phyloP scores from a whole-genome alignment of 1,284 basidiomycete genomes.

The Dichomitus squalens region DNA sequence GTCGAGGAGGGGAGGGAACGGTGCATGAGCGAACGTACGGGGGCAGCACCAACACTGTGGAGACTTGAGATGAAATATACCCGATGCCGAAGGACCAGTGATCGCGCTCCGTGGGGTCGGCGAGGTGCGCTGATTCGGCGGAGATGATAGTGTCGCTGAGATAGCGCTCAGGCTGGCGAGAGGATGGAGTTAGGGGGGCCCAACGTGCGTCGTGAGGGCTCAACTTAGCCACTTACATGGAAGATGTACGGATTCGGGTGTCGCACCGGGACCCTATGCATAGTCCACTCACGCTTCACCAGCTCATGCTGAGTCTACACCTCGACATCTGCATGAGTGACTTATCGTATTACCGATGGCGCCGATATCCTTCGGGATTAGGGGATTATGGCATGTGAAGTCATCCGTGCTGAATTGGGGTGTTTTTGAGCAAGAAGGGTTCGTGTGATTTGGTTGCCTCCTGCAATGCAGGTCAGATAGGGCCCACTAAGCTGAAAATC shows the following conservation, averaged over 20 bases:
- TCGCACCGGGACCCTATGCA: background rate
- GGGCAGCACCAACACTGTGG: no score
- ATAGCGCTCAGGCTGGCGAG: conserved; percentile 26
- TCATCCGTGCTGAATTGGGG: background rate
- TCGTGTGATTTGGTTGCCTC: background rate
- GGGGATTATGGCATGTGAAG: background rate
- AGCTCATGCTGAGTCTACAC: no score
- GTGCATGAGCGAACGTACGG: no score
- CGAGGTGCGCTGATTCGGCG: conserved; percentile 22
- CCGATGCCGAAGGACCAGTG: no score
- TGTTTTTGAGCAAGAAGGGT: background rate
- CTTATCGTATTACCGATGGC: background rate
- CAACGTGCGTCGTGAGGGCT: no score
- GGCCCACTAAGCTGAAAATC: background rate
- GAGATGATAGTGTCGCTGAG: conserved; percentile 18
- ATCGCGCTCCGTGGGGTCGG: conserved; percentile 23
- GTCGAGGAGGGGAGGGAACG: no score
- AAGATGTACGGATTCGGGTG: background rate
- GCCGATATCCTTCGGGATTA: background rate
- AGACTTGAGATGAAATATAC: no score
- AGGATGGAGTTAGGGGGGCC: no score
- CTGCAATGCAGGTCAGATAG: background rate
- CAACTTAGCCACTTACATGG: background rate
- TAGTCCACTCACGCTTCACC: background rate
- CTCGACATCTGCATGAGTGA: background rate